Conservation (phyloP, 2,329 filamentous ascomycete genomes). For the Colletotrichum sp. region DNA sequence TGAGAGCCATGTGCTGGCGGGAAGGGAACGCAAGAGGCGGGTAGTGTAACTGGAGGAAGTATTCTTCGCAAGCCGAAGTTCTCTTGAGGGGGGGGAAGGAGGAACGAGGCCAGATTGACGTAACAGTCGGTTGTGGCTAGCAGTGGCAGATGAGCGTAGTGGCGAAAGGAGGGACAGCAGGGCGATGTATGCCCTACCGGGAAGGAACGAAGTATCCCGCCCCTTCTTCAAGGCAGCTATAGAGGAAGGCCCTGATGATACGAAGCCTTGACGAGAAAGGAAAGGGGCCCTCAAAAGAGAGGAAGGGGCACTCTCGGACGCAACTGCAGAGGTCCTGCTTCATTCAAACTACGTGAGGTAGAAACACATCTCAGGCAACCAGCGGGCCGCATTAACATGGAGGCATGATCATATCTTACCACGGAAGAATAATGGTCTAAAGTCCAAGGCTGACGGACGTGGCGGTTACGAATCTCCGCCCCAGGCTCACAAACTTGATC, state of each 20-base stretch:
- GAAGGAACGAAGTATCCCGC: background rate
- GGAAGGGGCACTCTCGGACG: background rate
- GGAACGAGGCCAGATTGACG: background rate
- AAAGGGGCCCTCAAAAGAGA: background rate
- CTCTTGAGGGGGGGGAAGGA: background rate
- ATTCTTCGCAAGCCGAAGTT: background rate
- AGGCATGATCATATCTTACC: background rate
- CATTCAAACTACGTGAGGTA: background rate
- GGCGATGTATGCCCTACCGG: background rate
- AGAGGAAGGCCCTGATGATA: background rate
- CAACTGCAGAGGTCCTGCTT: background rate
- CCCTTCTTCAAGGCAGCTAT: background rate
- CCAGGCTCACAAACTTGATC: background rate
- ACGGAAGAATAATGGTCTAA: background rate
- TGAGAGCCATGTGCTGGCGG: background rate
- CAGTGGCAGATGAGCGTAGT: background rate
- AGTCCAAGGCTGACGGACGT: background rate
- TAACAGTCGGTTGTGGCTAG: background rate
- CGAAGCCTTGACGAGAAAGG: background rate
- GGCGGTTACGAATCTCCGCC: background rate
- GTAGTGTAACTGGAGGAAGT: background rate
- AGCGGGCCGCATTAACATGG: background rate
- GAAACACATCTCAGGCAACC: background rate
- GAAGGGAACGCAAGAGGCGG: background rate
- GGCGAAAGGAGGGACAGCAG: background rate